Evolutionary conservation across 2,329 filamentous ascomycete genomes (phyloP).

Genomic region (Xylariaceae sp.): DNA sequence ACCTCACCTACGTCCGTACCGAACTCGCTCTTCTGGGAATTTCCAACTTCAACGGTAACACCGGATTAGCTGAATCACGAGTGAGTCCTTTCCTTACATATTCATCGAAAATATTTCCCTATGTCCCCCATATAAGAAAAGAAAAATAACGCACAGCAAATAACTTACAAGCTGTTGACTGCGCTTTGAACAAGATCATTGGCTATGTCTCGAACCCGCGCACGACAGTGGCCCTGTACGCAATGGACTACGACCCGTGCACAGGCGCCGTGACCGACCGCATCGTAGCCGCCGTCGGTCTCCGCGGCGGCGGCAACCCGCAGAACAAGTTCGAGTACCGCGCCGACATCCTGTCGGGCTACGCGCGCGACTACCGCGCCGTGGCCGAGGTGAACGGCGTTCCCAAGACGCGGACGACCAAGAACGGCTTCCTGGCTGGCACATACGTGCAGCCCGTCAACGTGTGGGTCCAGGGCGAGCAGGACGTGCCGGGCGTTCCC

Average conservation of each 20-base stretch:
- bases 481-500: conserved; percentile 31
- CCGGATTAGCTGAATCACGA: conserved; percentile 33
- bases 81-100: conserved; percentile 19
- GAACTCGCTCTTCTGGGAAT: conserved; percentile 33
- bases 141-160: background rate
- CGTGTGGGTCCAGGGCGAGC: conserved; percentile 34
- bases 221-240: conserved; percentile 30
- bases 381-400: conserved; percentile 31
- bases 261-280: conserved; percentile 32
- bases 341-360: conserved; percentile 29
- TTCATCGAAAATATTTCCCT: no score
- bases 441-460: conserved; percentile 34
- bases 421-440: conserved; percentile 32
- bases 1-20: conserved; percentile 33
- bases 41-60: conserved; percentile 31
- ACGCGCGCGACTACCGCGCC: conserved; percentile 33
- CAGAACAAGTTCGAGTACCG: conserved; percentile 36
- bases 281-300: conserved; percentile 29
- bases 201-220: conserved; percentile 33
- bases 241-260: conserved; percentile 35
- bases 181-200: no score
- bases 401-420: conserved; percentile 27
- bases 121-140: no score
- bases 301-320: conserved; percentile 29
- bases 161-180: no score